Base-by-base conservation (phyloP, 1,139 yeast genomes). In the Meyerozyma guilliermondii region DNA sequence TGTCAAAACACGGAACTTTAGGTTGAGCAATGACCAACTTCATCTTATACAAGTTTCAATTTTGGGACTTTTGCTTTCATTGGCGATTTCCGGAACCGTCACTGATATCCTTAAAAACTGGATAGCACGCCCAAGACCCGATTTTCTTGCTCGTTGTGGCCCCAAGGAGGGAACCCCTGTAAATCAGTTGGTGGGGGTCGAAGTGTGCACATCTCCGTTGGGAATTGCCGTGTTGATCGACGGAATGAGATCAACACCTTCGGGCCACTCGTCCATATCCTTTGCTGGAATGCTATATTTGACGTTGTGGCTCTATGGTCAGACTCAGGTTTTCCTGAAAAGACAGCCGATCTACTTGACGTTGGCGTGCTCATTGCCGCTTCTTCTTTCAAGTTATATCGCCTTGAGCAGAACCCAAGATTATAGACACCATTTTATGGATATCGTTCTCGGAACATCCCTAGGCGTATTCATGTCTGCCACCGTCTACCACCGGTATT, bases 61-160 rank as follows among this genome's bases (percentile, higher is more conserved):
- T 2, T 38, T 76, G 17, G 75, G 80, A 1, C 65, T 72, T 42
- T 46, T 62, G 3, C 48, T 76, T 8, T 61, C 76, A 1, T 59
- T 71, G 1, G 56, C 72, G 31, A 46, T 70, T 30, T 68, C 78
- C 13, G 64, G 60, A 4, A 67, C 83, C 27, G 55, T 83, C 39
- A 83, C 91, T 2, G 87, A 84, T 56, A 68, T 80, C 24, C 58
- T 84, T 43, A 87, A 87, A 60, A 76, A 78, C 48, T 78, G 87
- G 81, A 78, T 87, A 33, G 92, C 89, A n/a, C 70, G 87, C 50
- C 87, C 85, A 35, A 67, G 95, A 33, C 95, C 95, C 0, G 95
- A 87, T 58, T 85, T 87, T 53, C 60, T 87, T 26, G 80, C 78
- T 5, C 63, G 95, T 41, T 87, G 95, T 62, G 66, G 71, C 13